phyloP scores from a whole-genome alignment of 495 filamentous ascomycete genomes.

The Margaritispora aquatica region DNA sequence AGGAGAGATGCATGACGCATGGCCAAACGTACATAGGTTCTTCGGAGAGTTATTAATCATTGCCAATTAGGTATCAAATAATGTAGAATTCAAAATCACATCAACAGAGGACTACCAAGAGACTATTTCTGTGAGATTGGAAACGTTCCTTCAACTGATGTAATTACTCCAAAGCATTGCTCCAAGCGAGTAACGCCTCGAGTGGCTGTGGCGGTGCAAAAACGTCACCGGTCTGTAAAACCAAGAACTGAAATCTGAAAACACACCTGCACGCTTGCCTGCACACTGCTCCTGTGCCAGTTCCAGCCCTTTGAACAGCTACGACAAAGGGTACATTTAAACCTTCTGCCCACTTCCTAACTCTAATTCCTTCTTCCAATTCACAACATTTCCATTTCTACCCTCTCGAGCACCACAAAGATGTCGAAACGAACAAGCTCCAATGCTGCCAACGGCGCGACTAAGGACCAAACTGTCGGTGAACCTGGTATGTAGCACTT shows the following conservation, averaged over 20 bases:
- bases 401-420: not conserved
- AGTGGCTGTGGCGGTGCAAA: not conserved
- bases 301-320: not conserved
- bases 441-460: constrained; percentile 33
- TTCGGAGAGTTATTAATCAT: not conserved
- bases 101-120: too few relatives aligned
- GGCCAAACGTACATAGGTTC: not conserved
- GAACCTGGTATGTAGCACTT: constrained; percentile 14
- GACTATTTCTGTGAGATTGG: too few relatives aligned
- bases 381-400: not conserved
- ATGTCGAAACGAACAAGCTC: constrained; percentile 46
- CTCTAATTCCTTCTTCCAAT: not conserved
- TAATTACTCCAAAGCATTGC: too few relatives aligned
- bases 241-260: not conserved
- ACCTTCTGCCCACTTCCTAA: not conserved
- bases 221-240: not conserved
- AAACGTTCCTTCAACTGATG: too few relatives aligned
- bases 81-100: not conserved
- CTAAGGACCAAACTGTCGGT: constrained; percentile 25
- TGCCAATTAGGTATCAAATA: not conserved
- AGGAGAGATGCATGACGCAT: not conserved
- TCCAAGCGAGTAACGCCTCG: too few relatives aligned
- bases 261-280: too few relatives aligned
- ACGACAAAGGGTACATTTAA: not conserved
- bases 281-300: too few relatives aligned